A percentile compares a stretch with the other conserved stretches of the same genome.
Conservation (phyloP, 202 grass and related monocot genomes). For the Setaria italica region DNA sequence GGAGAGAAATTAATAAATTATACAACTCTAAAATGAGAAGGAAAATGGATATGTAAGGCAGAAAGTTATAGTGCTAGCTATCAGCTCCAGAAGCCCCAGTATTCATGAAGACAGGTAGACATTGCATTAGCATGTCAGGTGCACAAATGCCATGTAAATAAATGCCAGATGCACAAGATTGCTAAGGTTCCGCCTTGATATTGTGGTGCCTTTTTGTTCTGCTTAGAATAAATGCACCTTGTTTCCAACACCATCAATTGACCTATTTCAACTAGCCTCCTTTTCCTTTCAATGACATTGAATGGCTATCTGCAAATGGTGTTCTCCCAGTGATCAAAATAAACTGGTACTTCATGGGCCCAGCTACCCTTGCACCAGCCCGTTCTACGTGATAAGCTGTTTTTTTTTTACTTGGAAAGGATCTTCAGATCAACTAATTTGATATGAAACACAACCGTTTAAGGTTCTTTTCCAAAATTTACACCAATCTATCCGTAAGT, state of each 20-base stretch:
- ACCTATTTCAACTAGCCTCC: conserved; percentile 51
- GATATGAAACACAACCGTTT: conserved; percentile 40
- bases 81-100: conserved; percentile 41
- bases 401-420: conserved; percentile 49
- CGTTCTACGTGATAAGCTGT: conserved; percentile 40
- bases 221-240: conserved; percentile 48
- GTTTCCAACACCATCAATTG: conserved; percentile 43
- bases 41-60: conserved; percentile 29
- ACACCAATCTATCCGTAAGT: conserved; percentile 32
- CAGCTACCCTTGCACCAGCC: conserved; percentile 37
- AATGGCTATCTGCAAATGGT: conserved; percentile 42
- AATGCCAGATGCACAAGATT: conserved; percentile 24
- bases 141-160: conserved; percentile 49
- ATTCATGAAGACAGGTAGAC: conserved; percentile 27
- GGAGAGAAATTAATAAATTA: conserved; percentile 31
- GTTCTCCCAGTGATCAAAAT: conserved; percentile 42
- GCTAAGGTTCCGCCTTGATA: conserved; percentile 43
- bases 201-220: conserved; percentile 44
- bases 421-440: conserved; percentile 48
- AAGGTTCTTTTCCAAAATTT: conserved; percentile 43
- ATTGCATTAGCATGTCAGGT: conserved; percentile 44
- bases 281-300: conserved; percentile 40
- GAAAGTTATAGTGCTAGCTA: conserved; percentile 40
- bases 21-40: conserved; percentile 41
- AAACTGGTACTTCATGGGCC: conserved; percentile 38